Evolutionary conservation across 2,329 filamentous ascomycete genomes (phyloP).

Genomic region (Monilinia vaccinii-corymbosi): DNA sequence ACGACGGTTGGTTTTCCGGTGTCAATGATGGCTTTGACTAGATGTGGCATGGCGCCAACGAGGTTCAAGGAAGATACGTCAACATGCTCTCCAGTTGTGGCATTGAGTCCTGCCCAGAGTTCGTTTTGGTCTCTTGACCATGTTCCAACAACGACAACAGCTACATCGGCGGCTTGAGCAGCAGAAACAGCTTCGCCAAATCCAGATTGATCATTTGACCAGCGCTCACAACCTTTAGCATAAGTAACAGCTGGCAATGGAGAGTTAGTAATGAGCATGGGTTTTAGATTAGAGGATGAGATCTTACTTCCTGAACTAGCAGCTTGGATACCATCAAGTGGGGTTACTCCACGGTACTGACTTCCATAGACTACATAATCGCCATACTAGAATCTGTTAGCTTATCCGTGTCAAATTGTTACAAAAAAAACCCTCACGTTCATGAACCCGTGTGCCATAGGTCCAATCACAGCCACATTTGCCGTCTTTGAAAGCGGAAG

Average conservation of each 20-base stretch:
- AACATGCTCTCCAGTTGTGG: constrained; percentile 67
- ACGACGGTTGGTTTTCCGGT: constrained; percentile 70
- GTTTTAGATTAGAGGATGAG: not conserved
- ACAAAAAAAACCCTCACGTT: constrained; percentile 43
- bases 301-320: constrained; percentile 43
- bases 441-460: constrained; percentile 64
- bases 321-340: constrained; percentile 57
- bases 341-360: constrained; percentile 57
- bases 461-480: constrained; percentile 65
- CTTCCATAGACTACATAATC: constrained; percentile 59
- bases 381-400: constrained; percentile 45
- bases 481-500: constrained; percentile 58
- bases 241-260: constrained; percentile 43
- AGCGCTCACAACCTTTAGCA: constrained; percentile 61
- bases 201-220: constrained; percentile 60
- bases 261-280: not conserved
- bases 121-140: constrained; percentile 63
- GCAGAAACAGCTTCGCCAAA: constrained; percentile 58
- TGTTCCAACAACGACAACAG: constrained; percentile 65
- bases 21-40: constrained; percentile 57
- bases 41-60: constrained; percentile 58
- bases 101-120: constrained; percentile 62
- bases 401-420: not conserved
- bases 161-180: constrained; percentile 59
- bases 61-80: constrained; percentile 56